Evolutionary conservation across 768 basidiomycete genomes (phyloP).

Genomic region (Leccinum barrowsii): DNA sequence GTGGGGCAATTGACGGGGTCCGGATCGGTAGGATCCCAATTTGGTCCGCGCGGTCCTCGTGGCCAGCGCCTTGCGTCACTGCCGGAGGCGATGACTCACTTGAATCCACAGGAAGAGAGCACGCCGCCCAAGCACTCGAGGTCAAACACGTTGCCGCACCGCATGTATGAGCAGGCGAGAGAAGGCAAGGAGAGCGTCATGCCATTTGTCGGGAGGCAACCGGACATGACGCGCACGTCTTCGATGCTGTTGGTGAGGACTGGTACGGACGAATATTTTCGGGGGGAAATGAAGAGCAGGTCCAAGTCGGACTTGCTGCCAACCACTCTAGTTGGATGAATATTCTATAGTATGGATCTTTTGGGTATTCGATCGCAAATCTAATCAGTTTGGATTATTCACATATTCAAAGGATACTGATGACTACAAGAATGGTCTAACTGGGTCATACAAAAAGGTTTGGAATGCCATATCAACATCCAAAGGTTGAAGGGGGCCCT

Average conservation of each 20-base stretch:
- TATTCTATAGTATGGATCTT: too few species aligned
- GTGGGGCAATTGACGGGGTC: constrained; percentile 12
- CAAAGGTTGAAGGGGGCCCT: too few species aligned
- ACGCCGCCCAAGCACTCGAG: constrained; percentile 20
- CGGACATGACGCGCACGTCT: constrained; percentile 15
- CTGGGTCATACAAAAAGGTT: too few species aligned
- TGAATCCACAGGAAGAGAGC: constrained; percentile 20
- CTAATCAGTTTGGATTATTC: too few species aligned
- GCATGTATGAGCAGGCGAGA: constrained; percentile 41
- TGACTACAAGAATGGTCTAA: too few species aligned
- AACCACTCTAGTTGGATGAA: not conserved
- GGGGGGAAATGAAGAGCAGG: constrained; percentile 6
- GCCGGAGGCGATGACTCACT: constrained; percentile 9
- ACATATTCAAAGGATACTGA: too few species aligned
- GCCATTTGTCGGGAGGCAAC: constrained; percentile 25
- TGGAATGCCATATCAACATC: too few species aligned
- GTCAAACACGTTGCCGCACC: constrained; percentile 37
- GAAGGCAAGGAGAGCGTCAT: constrained; percentile 12
- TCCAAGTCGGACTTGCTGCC: not conserved
- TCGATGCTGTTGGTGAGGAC: constrained; percentile 15
- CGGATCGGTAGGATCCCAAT: constrained; percentile 14
- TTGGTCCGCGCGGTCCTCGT: constrained; percentile 21
- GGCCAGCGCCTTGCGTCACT: constrained; percentile 16
- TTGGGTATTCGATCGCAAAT: too few species aligned
- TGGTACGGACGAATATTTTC: constrained; percentile 1